Evolutionary conservation across 2,329 filamentous ascomycete species (phyloP), one percentile per base, ranked within the genome.

Genomic region (Elsinoe ampelina): DNA sequence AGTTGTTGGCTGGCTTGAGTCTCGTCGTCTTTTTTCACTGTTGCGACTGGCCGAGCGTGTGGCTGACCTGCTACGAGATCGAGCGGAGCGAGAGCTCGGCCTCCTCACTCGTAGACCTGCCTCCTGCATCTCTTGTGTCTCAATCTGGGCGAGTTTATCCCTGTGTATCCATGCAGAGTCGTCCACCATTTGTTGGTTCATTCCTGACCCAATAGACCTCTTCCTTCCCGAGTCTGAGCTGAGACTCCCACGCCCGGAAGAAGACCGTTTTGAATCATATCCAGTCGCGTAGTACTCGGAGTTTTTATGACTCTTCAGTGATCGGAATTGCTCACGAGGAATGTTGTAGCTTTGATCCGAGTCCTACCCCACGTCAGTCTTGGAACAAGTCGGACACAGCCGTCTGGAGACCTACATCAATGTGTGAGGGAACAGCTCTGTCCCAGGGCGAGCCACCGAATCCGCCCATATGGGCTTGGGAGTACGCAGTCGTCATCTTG

Each of bases 111-210:
- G 75, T 63, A 91, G 83, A 30, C 87, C 88, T 5, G 87, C 87
- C 58, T 86, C 87, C 68, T 89, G 85, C 60, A 93, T 77, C 71
- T 93, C 88, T 65, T 84, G 80, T 63, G 77, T 92, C 71, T 93
- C 88, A 63, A 92, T 93, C 66, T 81, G 82, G 56, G 86, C 87
- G 60, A 93, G 73, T 72, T 92, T 92, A 71, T 93, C 88, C 57
- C 88, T 77, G 66, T 93, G 88, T 64, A 93, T 92, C 88, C 88
- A 93, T 69, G 88, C 85, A 32, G 83, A 86, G 59, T 82, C 77
- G 59, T 86, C 83, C 26, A 55, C 57, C 12, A 20, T 36, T 19
- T 47, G 19, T 15, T 43, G 17, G 11, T 58, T 51, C 57, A 55
- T 36, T n/a, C 43, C 52, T 6, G 57, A 32, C 3, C 42, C 52